Base-by-base conservation (phyloP, 352 stramenopile species). In the Aphanomyces euteiches region DNA sequence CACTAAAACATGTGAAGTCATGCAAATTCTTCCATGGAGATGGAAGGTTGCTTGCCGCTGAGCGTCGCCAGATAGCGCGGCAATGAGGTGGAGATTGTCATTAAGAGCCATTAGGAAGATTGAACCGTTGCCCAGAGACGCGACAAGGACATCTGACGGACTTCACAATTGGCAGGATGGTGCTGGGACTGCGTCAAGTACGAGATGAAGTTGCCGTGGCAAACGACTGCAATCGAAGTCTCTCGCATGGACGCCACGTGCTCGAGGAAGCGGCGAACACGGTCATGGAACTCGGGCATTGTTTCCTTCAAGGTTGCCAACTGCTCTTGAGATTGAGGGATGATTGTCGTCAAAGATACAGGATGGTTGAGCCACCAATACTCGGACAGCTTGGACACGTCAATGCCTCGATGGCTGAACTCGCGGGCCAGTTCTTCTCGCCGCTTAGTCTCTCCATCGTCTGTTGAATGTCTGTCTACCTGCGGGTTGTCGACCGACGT, bases 191-290 rank as follows among this genome's bases (percentile, higher is more conserved):
- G 75, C 36, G 93, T 78, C 85, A 92, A 88, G n/a, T 82, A 79
- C 68, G 93, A 93, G 75, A 95, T 93, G 72, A 84, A 95, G 38
- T 81, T 80, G 47, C 86, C 93, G 73, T 95, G 87, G 19, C 87
- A 84, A 36, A 95, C 85, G 54, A 95, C 73, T 21, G 81, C 84
- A 61, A 95, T 93, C 67, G 92, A 79, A 37, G 77, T 60, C 65
- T 93, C 76, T 15, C 83, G 84, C 36, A 89, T 72, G 28, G 78
- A 78, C n/a, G 59, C 61, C 5, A 95, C 48, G 39, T 79, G 81
- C 7, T 21, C 5, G 13, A 93, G 66, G 57, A 95, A 90, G 34
- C 77, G 76, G 17, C 75, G 69, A 68, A 95, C 93, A 17, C 87
- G 78, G 34, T 50, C 67, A 36, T 93, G 83, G 6, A 95, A 36